A percentile compares a stretch with the other conserved stretches of the same genome.
Evolutionary conservation across 2,329 filamentous ascomycete species (phyloP).

Genomic region (Clonostachys sp.): DNA sequence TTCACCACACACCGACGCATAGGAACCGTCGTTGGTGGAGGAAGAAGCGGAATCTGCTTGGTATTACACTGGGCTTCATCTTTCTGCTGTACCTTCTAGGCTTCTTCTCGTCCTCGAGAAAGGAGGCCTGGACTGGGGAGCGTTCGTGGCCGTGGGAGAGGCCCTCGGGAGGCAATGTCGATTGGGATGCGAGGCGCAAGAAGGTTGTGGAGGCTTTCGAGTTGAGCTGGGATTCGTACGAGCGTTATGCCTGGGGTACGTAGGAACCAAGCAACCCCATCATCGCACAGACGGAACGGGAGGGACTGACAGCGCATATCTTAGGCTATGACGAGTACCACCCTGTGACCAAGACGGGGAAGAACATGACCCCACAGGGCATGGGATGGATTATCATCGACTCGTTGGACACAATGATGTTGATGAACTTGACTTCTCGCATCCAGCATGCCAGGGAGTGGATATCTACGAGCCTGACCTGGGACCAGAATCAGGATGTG

Average conservation of each 20-base stretch:
- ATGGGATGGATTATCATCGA: conserved; percentile 99
- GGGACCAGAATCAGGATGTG: conserved; percentile 91
- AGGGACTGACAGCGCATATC: conserved; percentile 4
- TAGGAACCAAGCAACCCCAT: conserved; percentile 8
- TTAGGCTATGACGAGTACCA: conserved; percentile 80
- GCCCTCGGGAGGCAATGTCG: conserved; percentile 41
- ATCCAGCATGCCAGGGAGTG: conserved; percentile 83
- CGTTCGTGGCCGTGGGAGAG: conserved; percentile 51
- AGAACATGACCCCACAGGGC: conserved; percentile 81
- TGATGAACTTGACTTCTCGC: conserved; percentile 93
- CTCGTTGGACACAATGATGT: conserved; percentile 90
- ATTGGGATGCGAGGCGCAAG: conserved; percentile 77
- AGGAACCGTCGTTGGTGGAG: conserved; percentile 56
- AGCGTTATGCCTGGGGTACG: conserved; percentile 90
- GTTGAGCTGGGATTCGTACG: conserved; percentile 89
- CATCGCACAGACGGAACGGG: too few species aligned
- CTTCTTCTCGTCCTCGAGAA: conserved; percentile 41
- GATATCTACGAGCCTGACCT: conserved; percentile 76
- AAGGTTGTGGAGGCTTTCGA: conserved; percentile 85
- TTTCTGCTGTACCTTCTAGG: conserved; percentile 68
- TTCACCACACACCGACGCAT: conserved; percentile 58
- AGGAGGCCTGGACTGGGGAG: conserved; percentile 10
- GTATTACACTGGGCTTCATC: conserved; percentile 48
- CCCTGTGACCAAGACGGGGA: conserved; percentile 73
- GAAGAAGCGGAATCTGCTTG: conserved; percentile 53